These are phyloP conservation scores for Chytriomyces hyalinus DNA, from an alignment of 192 early-diverging fungal species.

Conservation along the genomic window DNA sequence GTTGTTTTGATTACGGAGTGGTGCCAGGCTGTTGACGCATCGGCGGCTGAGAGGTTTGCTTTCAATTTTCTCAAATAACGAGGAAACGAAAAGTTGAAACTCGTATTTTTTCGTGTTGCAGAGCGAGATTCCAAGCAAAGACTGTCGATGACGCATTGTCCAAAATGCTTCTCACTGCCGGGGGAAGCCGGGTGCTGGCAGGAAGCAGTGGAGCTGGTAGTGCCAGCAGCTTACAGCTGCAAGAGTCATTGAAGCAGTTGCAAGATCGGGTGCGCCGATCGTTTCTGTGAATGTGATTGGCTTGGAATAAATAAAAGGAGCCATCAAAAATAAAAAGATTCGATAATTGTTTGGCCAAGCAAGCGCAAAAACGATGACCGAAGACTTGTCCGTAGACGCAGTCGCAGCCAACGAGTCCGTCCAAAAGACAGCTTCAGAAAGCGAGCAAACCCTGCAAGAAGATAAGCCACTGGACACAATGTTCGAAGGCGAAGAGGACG, in stretches of 20 bases:
- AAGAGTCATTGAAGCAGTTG: constrained; percentile 14
- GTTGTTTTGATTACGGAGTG: constrained; percentile 9
- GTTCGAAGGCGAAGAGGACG: constrained; percentile 1
- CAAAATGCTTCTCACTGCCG: constrained; percentile 14
- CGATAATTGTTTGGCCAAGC: neutral
- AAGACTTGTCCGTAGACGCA: neutral
- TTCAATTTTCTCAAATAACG: neutral
- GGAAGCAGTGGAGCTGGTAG: neutral
- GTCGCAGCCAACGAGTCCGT: neutral
- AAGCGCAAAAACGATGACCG: neutral
- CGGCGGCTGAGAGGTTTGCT: constrained; percentile 13
- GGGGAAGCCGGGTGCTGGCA: neutral
- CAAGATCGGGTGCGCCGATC: constrained; percentile 27
- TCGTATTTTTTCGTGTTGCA: neutral
- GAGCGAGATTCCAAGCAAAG: constrained; percentile 26
- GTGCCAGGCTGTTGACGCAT: constrained; percentile 14
- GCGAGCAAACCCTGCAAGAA: neutral
- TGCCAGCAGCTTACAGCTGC: constrained; percentile 1
- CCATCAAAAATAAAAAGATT: neutral
- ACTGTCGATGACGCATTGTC: constrained; percentile 29
- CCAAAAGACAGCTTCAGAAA: neutral
- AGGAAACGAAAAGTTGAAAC: neutral
- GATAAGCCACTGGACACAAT: neutral
- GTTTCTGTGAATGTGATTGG: constrained; percentile 16
- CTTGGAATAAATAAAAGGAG: neutral